These are phyloP conservation scores for Asclepias syriaca DNA, from an alignment of 257 asterid species.

Conservation along the genomic window DNA sequence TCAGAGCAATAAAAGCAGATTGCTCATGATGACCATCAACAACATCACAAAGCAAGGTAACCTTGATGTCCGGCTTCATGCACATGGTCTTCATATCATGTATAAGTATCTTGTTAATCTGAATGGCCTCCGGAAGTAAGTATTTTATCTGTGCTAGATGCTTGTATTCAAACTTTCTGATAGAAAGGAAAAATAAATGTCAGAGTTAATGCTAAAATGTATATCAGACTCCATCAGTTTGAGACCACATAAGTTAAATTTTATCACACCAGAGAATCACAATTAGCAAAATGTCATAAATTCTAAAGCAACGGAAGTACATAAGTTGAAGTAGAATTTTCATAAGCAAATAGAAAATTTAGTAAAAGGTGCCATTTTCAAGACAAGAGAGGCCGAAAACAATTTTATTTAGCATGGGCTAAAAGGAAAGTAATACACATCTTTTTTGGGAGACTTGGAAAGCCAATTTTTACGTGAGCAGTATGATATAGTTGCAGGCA, in stretches of 20 bases:
- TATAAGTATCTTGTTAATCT: constrained; percentile 61
- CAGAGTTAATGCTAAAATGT: constrained; percentile 9
- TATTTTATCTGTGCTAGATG: constrained; percentile 77
- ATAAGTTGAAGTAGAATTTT: not conserved
- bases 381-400: not conserved
- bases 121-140: constrained; percentile 74
- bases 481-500: not conserved
- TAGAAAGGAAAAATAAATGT: constrained; percentile 12
- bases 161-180: constrained; percentile 50
- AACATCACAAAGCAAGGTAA: constrained; percentile 47
- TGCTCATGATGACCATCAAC: constrained; percentile 54
- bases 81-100: constrained; percentile 63
- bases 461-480: not conserved
- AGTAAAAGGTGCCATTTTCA: not conserved
- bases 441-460: not conserved
- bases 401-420: not conserved
- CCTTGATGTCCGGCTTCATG: constrained; percentile 60
- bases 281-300: not conserved
- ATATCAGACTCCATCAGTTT: constrained; percentile 2
- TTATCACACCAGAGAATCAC: not conserved
- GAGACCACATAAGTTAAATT: not conserved
- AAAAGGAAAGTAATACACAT: not conserved
- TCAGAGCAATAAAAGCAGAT: constrained; percentile 55
- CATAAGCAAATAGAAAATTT: not conserved
- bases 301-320: not conserved